phyloP scores from a whole-genome alignment of 2,329 filamentous ascomycete species.

The Rutstroemia sp. region DNA sequence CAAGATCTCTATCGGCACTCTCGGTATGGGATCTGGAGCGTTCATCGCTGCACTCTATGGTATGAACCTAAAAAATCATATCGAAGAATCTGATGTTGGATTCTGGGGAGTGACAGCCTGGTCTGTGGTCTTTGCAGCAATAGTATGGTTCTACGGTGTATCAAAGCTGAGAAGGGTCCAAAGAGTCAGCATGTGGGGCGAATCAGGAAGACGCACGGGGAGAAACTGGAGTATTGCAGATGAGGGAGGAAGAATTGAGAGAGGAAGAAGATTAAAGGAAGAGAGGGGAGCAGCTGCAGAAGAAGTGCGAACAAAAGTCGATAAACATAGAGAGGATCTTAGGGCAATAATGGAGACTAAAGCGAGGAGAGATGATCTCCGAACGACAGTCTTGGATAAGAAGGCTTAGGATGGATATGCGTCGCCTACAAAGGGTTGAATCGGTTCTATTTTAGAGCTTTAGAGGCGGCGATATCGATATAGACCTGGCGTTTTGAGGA shows the following conservation, averaged over 20 bases:
- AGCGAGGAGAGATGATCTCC: slow-evolving; percentile 1
- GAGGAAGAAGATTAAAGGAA: slow-evolving; percentile 21
- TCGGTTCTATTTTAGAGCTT: too few relatives aligned
- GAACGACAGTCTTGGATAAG: too few relatives aligned
- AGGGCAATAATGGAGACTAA: slow-evolving; percentile 3
- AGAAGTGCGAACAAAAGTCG: slow-evolving; percentile 10
- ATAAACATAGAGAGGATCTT: not conserved
- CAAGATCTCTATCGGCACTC: slow-evolving; percentile 90
- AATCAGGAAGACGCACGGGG: slow-evolving; percentile 22
- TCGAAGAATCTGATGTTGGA: slow-evolving; percentile 86
- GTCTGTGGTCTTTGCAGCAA: slow-evolving; percentile 64
- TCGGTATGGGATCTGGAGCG: slow-evolving; percentile 90
- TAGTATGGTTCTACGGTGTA: slow-evolving; percentile 80
- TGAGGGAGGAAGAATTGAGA: slow-evolving; percentile 18
- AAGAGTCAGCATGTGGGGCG: slow-evolving; percentile 70
- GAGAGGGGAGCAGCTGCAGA: slow-evolving; percentile 16
- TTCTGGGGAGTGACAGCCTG: slow-evolving; percentile 68
- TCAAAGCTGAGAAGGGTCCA: slow-evolving; percentile 78
- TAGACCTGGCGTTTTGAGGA: not conserved
- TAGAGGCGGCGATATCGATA: too few relatives aligned
- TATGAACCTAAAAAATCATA: slow-evolving; percentile 98
- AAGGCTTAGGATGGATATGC: too few relatives aligned
- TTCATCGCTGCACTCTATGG: slow-evolving; percentile 98
- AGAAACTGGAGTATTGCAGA: slow-evolving; percentile 27
- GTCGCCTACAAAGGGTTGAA: too few relatives aligned